A percentile compares a stretch with the other conserved stretches of the same genome.
These are phyloP conservation scores for Coriolopsis trogii DNA, from an alignment of 1,284 basidiomycete species.

Conservation along the genomic window DNA sequence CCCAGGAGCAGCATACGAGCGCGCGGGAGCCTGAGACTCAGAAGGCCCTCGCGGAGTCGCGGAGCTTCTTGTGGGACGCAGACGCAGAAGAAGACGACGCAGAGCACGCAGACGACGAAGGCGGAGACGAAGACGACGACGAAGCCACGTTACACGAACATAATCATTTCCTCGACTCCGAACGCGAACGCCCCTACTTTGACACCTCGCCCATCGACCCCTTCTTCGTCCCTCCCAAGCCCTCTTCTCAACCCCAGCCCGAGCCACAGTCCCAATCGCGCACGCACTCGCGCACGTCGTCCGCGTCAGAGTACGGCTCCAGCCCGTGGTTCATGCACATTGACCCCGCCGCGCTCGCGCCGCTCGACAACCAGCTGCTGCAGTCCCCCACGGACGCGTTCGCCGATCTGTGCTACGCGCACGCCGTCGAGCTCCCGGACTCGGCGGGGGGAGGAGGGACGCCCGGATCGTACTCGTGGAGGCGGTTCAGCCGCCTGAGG, in stretches of 20 bases:
- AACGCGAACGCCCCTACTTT: no score
- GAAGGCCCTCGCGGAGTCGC: background rate
- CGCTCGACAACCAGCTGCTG: constrained; percentile 26
- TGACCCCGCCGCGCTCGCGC: constrained; percentile 20
- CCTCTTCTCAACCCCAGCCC: no score
- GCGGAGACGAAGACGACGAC: background rate
- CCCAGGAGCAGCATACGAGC: background rate
- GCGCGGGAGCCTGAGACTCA: background rate
- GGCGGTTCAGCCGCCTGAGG: constrained; percentile 18
- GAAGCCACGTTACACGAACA: constrained; percentile 10
- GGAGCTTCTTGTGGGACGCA: constrained; percentile 11
- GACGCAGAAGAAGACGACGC: no score
- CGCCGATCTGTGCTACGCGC: constrained; percentile 28
- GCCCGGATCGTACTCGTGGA: constrained; percentile 18
- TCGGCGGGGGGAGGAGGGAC: background rate
- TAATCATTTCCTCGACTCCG: no score
- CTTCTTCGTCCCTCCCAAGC: constrained; percentile 1
- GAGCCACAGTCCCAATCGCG: background rate
- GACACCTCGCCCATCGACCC: constrained; percentile 9
- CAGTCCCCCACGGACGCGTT: constrained; percentile 26
- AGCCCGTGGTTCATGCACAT: constrained; percentile 21
- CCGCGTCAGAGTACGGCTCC: constrained; percentile 14
- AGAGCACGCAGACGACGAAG: no score
- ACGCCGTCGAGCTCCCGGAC: constrained; percentile 12
- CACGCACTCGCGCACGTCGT: background rate